Base-by-base conservation (phyloP, 106 monocot genomes). In the Cymbidium sinense region DNA sequence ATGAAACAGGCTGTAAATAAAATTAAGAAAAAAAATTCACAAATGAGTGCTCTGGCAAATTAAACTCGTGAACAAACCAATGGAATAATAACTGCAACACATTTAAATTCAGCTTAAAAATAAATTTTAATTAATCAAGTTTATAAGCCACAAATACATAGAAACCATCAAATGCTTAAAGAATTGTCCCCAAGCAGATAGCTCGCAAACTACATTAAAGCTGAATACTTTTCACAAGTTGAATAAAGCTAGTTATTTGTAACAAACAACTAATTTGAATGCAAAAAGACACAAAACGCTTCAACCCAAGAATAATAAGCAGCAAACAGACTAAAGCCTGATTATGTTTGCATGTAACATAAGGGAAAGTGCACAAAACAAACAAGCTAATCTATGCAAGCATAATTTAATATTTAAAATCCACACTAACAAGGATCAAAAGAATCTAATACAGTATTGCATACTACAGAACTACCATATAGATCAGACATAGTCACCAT, bases 1-100 rank as follows among this genome's bases (percentile, higher is more conserved):
- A 99, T 37, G 98, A 91, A 1, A 99, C 94, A 21, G 98, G 98
- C 98, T 99, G 88, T 81, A 89, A 29, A n/a, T n/a, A n/a, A n/a
- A n/a, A n/a, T n/a, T n/a, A n/a, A n/a, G n/a, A n/a, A n/a, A n/a
- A 6, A 23, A 7, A 35, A 77, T 12, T 13, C 34, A 70, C 17
- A 75, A 0, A 77, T 8, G 34, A 70, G 50, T 76, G 71, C 23
- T 31, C 20, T 20, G 39, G 37, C 27, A 37, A 37, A 2, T 71
- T 36, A 39, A 71, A 67, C 67, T 82, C 77, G 52, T 81, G 80
- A 74, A 80, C 6, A 1, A 58, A 67, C 67, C 30, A 67, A 67
- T 5, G 67, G 33, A 67, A 33, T 15, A 67, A 67, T 17, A 34
- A 67, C 10, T 33, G 67, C 33, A 67, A 67, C 31, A 1, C 67